phyloP scores from a whole-genome alignment of 2,329 filamentous ascomycete species.

The Berkeleyomyces rouxiae region DNA sequence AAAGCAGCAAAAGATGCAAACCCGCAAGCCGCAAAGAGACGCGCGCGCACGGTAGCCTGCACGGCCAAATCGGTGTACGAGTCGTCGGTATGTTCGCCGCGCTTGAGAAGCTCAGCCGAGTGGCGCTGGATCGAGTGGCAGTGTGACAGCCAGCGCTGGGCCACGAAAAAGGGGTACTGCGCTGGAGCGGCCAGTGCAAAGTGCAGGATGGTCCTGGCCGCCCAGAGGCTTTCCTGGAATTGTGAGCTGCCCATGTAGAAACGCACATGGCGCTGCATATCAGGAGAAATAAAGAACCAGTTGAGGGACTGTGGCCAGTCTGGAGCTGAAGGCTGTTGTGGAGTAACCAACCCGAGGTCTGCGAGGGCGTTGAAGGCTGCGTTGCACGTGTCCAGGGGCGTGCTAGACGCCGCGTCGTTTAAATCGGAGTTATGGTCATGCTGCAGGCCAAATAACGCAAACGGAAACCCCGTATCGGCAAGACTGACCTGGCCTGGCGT shows the following conservation, averaged over 20 bases:
- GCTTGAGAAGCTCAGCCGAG: not conserved
- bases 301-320: not conserved
- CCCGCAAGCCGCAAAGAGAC: not conserved
- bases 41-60: not conserved
- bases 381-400: not conserved
- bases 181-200: not conserved
- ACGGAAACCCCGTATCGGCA: not conserved
- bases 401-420: not conserved
- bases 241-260: not conserved
- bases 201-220: not conserved
- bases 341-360: not conserved
- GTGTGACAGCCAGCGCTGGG: not conserved
- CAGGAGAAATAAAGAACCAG: not conserved
- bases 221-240: not conserved
- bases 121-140: not conserved
- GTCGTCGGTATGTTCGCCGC: not conserved
- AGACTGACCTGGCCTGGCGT: not conserved
- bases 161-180: not conserved
- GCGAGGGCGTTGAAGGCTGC: not conserved
- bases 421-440: not conserved
- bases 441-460: not conserved
- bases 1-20: not conserved
- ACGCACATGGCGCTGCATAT: not conserved
- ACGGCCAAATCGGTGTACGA: not conserved
- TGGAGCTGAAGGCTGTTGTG: not conserved